Percentiles rank a stretch among this genome's conserved stretches.
Evolutionary conservation across 140 eudicot species (phyloP).

Genomic region (Senecio squalidus): DNA sequence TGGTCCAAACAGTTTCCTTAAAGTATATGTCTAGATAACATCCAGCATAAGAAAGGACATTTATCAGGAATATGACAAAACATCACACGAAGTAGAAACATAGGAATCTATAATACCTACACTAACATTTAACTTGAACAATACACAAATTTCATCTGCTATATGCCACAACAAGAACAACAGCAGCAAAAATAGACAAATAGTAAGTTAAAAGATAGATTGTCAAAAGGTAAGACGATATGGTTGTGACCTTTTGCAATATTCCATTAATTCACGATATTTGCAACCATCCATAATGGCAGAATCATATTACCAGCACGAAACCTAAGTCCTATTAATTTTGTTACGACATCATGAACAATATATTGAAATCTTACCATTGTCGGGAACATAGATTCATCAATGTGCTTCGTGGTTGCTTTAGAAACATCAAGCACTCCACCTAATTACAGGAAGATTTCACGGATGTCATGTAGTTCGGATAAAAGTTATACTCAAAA

Average conservation of each 20-base stretch:
- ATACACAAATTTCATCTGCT: not conserved
- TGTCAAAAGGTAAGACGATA: slow-evolving; percentile 1
- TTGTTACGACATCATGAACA: slow-evolving; percentile 16
- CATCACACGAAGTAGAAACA: no score
- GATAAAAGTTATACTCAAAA: not conserved
- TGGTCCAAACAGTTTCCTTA: no score
- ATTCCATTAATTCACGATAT: slow-evolving; percentile 9
- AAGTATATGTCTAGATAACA: no score
- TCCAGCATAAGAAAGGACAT: no score
- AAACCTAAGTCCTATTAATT: slow-evolving; percentile 6
- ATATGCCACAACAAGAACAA: slow-evolving; percentile 2
- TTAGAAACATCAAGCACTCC: slow-evolving; percentile 70
- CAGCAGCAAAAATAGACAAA: not conserved
- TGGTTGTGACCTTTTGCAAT: slow-evolving; percentile 8
- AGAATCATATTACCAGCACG: slow-evolving; percentile 2
- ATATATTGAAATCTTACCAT: slow-evolving; percentile 46
- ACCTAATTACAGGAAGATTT: slow-evolving; percentile 41
- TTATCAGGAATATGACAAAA: no score
- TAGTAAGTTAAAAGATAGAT: slow-evolving; percentile 4
- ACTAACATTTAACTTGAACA: not conserved
- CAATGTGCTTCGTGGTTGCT: slow-evolving; percentile 44
- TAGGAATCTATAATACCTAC: not conserved
- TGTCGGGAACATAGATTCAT: slow-evolving; percentile 49
- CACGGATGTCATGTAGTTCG: slow-evolving; percentile 1
- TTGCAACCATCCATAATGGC: slow-evolving; percentile 2